Base-by-base conservation (phyloP, 768 basidiomycete species). In the Cystofilobasidium bisporidii region DNA sequence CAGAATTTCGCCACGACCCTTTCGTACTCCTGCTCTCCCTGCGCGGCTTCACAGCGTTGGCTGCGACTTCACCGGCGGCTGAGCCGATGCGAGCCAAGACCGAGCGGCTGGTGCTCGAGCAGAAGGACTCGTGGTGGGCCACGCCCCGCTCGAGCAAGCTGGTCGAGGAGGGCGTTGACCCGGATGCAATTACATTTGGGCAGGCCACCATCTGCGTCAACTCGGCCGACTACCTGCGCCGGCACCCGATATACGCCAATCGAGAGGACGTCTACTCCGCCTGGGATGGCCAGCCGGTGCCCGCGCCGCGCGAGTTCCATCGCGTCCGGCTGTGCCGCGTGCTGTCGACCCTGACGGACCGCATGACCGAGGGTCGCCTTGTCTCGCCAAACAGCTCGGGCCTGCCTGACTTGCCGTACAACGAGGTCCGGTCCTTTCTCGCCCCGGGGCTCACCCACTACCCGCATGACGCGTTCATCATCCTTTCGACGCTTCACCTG, bases 241-340 rank as follows among this genome's bases (percentile, higher is more conserved):
- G 53, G 28, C 53, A 56, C n/a, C 5, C 53, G 30, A 26, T 56
- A 14, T 61, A 41, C 45, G 26, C 40, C 11, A 24, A 4, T 18
- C 15, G 38, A 10, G 18, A 15, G 14, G 60, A 61, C 15, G 17
- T 61, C 36, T 61, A 20, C 28, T 22, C 60, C 4, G 45, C 40
- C 40, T 61, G 60, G 60, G 60, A 61, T 22, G 40, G 60, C 40
- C 60, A 61, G 30, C 40, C 60, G 26, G 20, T 6, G 36, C 17
- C 33, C 20, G 40, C 60, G 24, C 9, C 9, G 10, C 3, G 26
- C 8, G 40, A 3, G 20, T 26, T 28, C 40, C 60, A 61, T 17
- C 60, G 60, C 28, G 33, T 3, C 17, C 60, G 60, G 26, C 60
- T 61, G 26, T 8, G 17, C 20, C 60, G 33, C 3, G 8, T 47